A percentile compares a stretch with the other conserved stretches of the same genome.
These are phyloP conservation scores for Penicillium samsonianum DNA, from an alignment of 495 filamentous ascomycete species.

Conservation along the genomic window DNA sequence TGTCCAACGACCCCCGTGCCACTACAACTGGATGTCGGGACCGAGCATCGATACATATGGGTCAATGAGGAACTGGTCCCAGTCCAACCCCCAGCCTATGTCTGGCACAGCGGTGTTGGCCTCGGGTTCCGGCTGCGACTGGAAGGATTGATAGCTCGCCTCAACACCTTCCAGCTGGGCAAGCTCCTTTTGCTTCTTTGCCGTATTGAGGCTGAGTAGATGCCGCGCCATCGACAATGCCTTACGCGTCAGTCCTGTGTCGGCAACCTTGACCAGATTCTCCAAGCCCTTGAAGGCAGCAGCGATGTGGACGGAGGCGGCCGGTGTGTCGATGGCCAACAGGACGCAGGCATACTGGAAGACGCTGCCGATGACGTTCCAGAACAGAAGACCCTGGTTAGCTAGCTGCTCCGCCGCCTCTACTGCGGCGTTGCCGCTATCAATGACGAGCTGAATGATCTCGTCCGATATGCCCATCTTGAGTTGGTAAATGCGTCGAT, in stretches of 20 bases:
- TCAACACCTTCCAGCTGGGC: conserved; percentile 35
- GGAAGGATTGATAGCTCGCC: conserved; percentile 22
- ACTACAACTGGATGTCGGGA: too few relatives aligned
- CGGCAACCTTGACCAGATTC: conserved; percentile 29
- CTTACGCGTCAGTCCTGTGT: conserved; percentile 33
- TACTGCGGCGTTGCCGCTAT: conserved; percentile 29
- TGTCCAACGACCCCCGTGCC: too few relatives aligned
- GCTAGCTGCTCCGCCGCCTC: conserved; percentile 29
- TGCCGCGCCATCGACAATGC: conserved; percentile 36
- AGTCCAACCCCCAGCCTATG: conserved; percentile 27
- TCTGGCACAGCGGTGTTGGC: conserved; percentile 19
- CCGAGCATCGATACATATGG: conserved; percentile 12
- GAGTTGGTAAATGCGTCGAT: conserved; percentile 35
- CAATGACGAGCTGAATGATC: conserved; percentile 24
- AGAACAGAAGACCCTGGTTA: conserved; percentile 31
- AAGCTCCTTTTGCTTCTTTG: conserved; percentile 36
- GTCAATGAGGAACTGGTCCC: conserved; percentile 36
- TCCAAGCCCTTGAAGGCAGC: conserved; percentile 33
- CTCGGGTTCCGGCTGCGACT: conserved; percentile 15
- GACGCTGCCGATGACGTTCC: conserved; percentile 39
- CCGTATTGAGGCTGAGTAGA: conserved; percentile 30
- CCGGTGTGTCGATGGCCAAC: conserved; percentile 33
- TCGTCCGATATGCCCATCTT: conserved; percentile 28
- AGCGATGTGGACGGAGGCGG: conserved; percentile 23
- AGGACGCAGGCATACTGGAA: conserved; percentile 35